These are phyloP conservation scores for Schizochytrium sp. DNA, from an alignment of 108 stramenopile species.

Conservation along the genomic window DNA sequence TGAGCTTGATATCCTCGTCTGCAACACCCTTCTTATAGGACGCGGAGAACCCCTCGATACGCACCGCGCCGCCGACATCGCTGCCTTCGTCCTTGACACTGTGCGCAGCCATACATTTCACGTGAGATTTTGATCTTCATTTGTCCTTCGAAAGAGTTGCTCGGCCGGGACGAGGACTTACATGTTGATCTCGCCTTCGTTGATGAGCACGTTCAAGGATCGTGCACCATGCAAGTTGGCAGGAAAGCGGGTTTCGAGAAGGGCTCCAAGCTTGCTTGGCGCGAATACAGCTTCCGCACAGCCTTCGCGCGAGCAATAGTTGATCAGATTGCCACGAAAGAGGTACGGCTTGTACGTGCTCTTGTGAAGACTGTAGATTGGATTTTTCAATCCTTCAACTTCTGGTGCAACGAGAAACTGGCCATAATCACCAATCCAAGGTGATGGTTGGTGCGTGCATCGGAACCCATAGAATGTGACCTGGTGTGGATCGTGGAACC, in stretches of 20 bases:
- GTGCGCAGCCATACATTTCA: too few species aligned
- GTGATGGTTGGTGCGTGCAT: slow-evolving; percentile 33
- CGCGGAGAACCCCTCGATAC: not conserved
- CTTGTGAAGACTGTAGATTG: not conserved
- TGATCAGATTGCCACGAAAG: not conserved
- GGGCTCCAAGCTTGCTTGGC: not conserved
- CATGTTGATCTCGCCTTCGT: not conserved
- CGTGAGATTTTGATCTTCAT: too few species aligned
- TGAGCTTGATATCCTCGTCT: not conserved
- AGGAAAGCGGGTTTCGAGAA: not conserved
- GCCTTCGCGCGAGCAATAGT: not conserved
- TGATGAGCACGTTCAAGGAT: not conserved
- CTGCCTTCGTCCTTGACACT: too few species aligned
- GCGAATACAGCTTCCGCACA: not conserved
- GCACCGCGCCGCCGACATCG: not conserved
- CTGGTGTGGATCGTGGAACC: slow-evolving; percentile 28
- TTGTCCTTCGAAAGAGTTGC: too few species aligned
- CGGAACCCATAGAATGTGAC: slow-evolving; percentile 19
- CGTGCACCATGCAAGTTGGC: not conserved
- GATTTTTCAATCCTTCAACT: not conserved
- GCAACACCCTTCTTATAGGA: not conserved
- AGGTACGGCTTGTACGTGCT: not conserved
- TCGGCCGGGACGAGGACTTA: not conserved
- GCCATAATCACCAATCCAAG: slow-evolving; percentile 33
- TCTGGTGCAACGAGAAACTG: not conserved